Base-by-base conservation (phyloP, 2,329 filamentous ascomycete genomes). In the Penicillium hordei region DNA sequence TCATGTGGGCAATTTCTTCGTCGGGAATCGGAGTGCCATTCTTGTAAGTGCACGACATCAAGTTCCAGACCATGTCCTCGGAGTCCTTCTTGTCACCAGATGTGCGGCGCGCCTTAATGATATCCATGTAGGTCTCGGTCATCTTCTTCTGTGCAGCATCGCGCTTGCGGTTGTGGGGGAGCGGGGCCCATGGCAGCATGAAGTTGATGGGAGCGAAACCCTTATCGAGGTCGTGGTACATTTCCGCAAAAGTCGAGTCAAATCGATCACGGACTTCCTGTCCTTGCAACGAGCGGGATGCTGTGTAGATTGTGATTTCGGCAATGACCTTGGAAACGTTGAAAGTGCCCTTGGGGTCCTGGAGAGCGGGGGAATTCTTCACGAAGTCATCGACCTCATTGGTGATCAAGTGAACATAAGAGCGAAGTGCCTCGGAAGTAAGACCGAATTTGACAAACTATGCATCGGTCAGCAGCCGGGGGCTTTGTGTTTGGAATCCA, bases 201-300 rank as follows among this genome's bases (percentile, higher is more conserved):
- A 96, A 96, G 80, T 96, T 96, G 79, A 95, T 85, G 12, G 91
- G 88, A 49, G 86, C 89, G 78, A 96, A 96, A 21, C 91, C 91
- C 86, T 91, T 91, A 72, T 96, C 91, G 58, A 96, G 85, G 69
- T 95, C 88, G 77, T 94, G 90, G 80, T 94, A 95, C 52, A 95
- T 83, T 59, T 87, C 82, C 57, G 91, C 91, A 65, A 96, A 90
- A 15, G 85, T 86, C 58, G 87, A 87, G 76, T 95, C 89, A 70
- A 96, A 93, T 70, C 85, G 87, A 72, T 83, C 85, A 65, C 91
- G 89, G 58, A 95, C 89, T 73, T 92, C 90, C 71, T 88, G 87
- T 63, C 91, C 91, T 77, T 96, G 91, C 1, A 96, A 86, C 19
- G 89, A 87, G 71, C 91, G 89, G 15, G 90, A 93, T 43, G 91